Evolutionary conservation across 2,329 filamentous ascomycete species (phyloP), one percentile per base, ranked within the genome.

Genomic region (Sporothrix globosa): DNA sequence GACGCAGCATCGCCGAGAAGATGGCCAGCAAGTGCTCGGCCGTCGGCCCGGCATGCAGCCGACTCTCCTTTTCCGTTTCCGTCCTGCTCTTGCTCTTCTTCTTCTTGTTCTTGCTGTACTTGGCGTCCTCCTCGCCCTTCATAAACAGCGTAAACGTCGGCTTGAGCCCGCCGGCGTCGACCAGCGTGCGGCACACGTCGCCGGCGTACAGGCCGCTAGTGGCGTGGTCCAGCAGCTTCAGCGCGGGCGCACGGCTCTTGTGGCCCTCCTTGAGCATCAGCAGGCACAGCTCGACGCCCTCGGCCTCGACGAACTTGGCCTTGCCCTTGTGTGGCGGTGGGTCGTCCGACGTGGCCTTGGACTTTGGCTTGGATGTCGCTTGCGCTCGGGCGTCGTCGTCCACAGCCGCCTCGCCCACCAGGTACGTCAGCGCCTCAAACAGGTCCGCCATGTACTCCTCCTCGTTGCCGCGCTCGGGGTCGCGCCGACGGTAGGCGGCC

Each of bases 391-490:
- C 41, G 24, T 50, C 61, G 13, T 53, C 68, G 10, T 63, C 52
- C 6, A 67, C 53, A 0, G 61, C 21, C 13, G 61, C 61, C 27
- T 67, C 91, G 75, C 97, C 92, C 0, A 90, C 91, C 1, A 97
- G 81, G 75, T 92, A 96, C 0, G 92, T 92, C 21, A 98, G 78
- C 1, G 90, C 88, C 77, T 97, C 94, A 78, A 99, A 99, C 0
- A 97, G 78, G 74, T 99, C 97, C 80, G 97, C 93, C 77, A 96
- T 92, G 78, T 92, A 97, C 81, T 99, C 96, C 77, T 97, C 94
- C 79, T 98, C 96, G 67, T 96, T 90, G 44, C 90, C 89, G 77
- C 92, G 95, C 65, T 89, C 87, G 0, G 96, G 96, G 77, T 99
- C 94, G 65, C 90, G 87, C 81, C 91, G 92, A 70, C 96, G 89